These are phyloP conservation scores for Globisporangium nodosum DNA, from an alignment of 352 stramenopile genomes.

Conservation along the genomic window DNA sequence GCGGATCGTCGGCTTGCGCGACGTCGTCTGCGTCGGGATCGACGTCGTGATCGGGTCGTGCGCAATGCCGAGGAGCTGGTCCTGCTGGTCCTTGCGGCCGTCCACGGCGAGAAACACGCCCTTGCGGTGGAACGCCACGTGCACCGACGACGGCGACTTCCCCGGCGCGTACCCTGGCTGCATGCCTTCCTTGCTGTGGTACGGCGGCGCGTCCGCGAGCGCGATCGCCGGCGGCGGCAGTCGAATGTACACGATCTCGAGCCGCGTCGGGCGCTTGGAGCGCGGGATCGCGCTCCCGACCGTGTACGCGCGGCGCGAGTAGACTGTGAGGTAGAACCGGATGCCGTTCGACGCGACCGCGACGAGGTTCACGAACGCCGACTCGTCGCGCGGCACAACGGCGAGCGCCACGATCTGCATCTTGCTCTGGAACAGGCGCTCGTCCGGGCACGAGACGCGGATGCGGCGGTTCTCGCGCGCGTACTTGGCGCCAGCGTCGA, in stretches of 20 bases:
- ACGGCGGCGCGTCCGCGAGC: conserved; percentile 67
- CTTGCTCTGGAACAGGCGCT: conserved; percentile 64
- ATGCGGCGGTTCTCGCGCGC: conserved; percentile 77
- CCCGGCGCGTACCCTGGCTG: conserved; percentile 73
- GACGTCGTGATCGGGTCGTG: conserved; percentile 75
- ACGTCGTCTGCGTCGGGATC: conserved; percentile 41
- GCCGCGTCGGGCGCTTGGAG: conserved; percentile 51
- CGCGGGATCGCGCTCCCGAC: conserved; percentile 29
- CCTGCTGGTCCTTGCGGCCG: conserved; percentile 68
- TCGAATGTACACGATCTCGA: conserved; percentile 81
- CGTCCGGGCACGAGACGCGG: conserved; percentile 76
- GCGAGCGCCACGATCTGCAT: conserved; percentile 72
- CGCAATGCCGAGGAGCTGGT: conserved; percentile 68
- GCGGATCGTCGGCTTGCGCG: conserved; percentile 61
- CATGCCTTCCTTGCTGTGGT: conserved; percentile 85
- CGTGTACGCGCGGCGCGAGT: conserved; percentile 60
- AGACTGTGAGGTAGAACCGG: conserved; percentile 90
- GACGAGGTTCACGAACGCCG: conserved; percentile 87
- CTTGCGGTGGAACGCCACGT: conserved; percentile 73
- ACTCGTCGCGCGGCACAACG: conserved; percentile 62
- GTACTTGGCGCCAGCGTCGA: conserved; percentile 72
- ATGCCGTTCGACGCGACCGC: conserved; percentile 91
- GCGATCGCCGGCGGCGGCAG: conserved; percentile 66
- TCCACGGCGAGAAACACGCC: conserved; percentile 78
- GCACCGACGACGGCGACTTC: conserved; percentile 73